A percentile compares a stretch with the other conserved stretches of the same genome.
These are phyloP conservation scores for Plasmodium falciparum DNA, from an alignment of 169 alveolate genomes.

Conservation along the genomic window DNA sequence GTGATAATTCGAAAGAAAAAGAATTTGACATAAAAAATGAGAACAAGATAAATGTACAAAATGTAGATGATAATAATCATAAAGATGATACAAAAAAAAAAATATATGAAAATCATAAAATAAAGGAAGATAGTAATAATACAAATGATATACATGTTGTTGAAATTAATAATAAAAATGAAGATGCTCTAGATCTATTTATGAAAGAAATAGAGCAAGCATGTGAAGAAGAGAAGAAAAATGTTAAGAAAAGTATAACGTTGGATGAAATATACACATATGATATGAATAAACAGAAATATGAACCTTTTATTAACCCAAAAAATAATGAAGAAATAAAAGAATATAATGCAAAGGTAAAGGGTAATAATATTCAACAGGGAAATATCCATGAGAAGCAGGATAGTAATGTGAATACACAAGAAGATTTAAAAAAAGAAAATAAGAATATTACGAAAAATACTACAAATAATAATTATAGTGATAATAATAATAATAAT, in stretches of 20 bases:
- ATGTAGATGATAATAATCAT: not conserved
- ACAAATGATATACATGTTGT: not conserved
- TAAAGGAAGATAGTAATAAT: not conserved
- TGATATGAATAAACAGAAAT: slow-evolving; percentile 15
- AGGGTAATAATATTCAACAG: not conserved
- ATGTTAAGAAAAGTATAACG: slow-evolving; percentile 25
- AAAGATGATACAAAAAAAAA: not conserved
- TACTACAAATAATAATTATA: no score
- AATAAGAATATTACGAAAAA: no score
- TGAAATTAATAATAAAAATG: not conserved
- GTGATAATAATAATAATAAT: not conserved
- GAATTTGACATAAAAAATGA: no score
- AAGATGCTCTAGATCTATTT: slow-evolving; percentile 39
- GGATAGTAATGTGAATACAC: not conserved
- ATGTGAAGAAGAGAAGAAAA: slow-evolving; percentile 1
- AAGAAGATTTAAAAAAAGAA: not conserved
- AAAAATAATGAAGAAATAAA: not conserved
- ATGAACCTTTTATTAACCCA: not conserved
- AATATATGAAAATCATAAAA: not conserved
- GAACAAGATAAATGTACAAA: no score
- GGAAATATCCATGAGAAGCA: not conserved
- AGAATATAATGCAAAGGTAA: not conserved
- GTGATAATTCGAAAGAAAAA: no score
- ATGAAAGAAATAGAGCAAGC: slow-evolving; percentile 46
- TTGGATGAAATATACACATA: slow-evolving; percentile 54